Conservation (phyloP, 306 rosid genomes). For the Casuarina equisetifolia region DNA sequence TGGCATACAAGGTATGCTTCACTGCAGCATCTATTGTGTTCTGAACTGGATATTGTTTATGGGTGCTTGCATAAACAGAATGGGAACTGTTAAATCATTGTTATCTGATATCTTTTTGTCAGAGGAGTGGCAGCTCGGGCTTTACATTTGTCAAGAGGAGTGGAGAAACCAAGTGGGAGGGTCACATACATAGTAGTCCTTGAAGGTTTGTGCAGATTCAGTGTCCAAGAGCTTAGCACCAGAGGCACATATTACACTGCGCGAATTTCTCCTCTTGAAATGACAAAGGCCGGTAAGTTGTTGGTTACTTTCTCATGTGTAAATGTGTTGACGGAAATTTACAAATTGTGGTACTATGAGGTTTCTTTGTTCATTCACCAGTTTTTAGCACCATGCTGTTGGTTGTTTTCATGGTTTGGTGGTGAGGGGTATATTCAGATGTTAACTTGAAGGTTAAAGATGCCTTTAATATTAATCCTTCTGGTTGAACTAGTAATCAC, state of each 20-base stretch:
- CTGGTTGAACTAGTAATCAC: background rate
- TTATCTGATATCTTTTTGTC: slow-evolving; percentile 27
- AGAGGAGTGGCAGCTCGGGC: slow-evolving; percentile 99
- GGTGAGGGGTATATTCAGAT: background rate
- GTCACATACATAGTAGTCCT: slow-evolving; percentile 94
- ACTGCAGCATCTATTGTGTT: slow-evolving; percentile 4
- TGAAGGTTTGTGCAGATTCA: slow-evolving; percentile 97
- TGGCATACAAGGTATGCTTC: slow-evolving; percentile 82
- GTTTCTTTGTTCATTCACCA: slow-evolving; percentile 1
- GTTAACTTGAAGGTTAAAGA: background rate
- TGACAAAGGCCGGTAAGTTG: slow-evolving; percentile 74
- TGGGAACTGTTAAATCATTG: background rate
- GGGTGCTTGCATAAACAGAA: background rate
- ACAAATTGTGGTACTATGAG: background rate
- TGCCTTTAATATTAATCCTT: background rate
- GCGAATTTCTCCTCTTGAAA: slow-evolving; percentile 84
- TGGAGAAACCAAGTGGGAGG: slow-evolving; percentile 98
- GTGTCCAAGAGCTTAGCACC: slow-evolving; percentile 86
- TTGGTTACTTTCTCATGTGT: background rate
- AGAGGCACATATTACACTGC: slow-evolving; percentile 98
- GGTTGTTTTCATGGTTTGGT: background rate
- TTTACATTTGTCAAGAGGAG: slow-evolving; percentile 94
- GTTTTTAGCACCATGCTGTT: background rate
- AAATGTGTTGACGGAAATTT: background rate
- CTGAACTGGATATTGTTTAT: background rate